Evolutionary conservation across 257 asterid genomes (phyloP).

Genomic region (Euphrasia confusa): DNA sequence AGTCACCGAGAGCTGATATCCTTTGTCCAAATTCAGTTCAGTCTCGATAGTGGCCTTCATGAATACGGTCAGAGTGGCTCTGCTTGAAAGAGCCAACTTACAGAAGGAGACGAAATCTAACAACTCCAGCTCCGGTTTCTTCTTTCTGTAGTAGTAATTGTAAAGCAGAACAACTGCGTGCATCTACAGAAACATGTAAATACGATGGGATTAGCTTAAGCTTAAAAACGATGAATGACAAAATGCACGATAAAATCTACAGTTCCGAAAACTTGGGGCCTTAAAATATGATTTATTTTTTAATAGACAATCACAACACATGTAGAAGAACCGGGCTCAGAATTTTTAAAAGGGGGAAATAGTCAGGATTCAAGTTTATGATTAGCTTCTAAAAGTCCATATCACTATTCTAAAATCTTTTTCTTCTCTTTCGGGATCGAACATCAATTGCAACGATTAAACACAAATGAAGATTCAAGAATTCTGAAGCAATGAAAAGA

Average conservation of each 20-base stretch:
- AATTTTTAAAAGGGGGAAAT: too few species aligned
- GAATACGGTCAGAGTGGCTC: conserved; percentile 40
- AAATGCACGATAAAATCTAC: not conserved
- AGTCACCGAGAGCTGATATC: conserved; percentile 40
- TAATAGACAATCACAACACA: too few species aligned
- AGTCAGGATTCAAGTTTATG: too few species aligned
- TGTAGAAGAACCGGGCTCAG: too few species aligned
- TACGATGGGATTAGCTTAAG: not conserved
- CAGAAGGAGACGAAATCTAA: conserved; percentile 43
- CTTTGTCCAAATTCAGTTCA: conserved; percentile 21
- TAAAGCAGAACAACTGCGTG: conserved; percentile 78
- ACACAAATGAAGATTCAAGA: too few species aligned
- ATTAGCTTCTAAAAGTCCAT: too few species aligned
- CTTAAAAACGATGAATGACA: not conserved
- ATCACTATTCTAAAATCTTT: too few species aligned
- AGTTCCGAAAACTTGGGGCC: too few species aligned
- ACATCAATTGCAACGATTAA: too few species aligned
- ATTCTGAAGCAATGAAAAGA: not conserved
- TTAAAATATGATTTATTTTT: too few species aligned
- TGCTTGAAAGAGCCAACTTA: conserved; percentile 39
- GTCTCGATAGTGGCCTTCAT: conserved; percentile 29
- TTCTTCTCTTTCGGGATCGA: too few species aligned
- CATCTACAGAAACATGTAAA: conserved; percentile 38
- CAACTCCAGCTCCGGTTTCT: conserved; percentile 31
- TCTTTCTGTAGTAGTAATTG: conserved; percentile 73